Evolutionary conservation across 441 rosid species (phyloP), one percentile per base, ranked within the genome.

Genomic region (Populus hybrid): DNA sequence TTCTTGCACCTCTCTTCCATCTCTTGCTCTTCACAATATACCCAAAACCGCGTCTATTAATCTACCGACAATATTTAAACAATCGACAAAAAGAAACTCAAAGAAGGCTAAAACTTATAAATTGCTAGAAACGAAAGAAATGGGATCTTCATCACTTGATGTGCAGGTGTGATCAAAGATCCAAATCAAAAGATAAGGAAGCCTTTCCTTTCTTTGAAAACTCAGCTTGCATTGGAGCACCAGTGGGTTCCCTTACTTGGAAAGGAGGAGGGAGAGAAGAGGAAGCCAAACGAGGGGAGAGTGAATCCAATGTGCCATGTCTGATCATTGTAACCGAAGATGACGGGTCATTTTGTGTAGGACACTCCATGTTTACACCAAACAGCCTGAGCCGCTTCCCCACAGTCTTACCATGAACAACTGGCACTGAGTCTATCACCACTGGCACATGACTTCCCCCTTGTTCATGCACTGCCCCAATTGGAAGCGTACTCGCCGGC

Each of bases 311-410:
- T 80, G 85, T 78, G 24, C 69, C 84, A 76, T 78, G 87, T 73
- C 50, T 11, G 50, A 78, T 77, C 28, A 82, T 6, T 10, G 72
- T 6, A 31, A 23, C 12, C 5, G 77, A 71, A 40, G 76, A 66
- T 18, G 70, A 29, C 24, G 63, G 77, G 53, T 82, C 88, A 9
- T 82, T 83, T 82, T 87, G 82, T 24, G 76, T 76, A 45, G 90
- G 88, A 75, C 92, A 89, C 23, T 87, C 92, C 92, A 89, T 81
- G 88, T 89, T 91, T 73, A 91, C 95, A 26, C 95, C 95, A 40
- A 91, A 91, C 40, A 91, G 84, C 85, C 95, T 87, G 29, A 91
- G 75, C 75, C 90, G 77, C 82, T 91, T 91, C 12, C 85, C 89
- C 3, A 84, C 86, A 1, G 88, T 86, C 65, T 83, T 86, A 0